Conservation (phyloP, 148 eudicot species). For the Cornus kousa region DNA sequence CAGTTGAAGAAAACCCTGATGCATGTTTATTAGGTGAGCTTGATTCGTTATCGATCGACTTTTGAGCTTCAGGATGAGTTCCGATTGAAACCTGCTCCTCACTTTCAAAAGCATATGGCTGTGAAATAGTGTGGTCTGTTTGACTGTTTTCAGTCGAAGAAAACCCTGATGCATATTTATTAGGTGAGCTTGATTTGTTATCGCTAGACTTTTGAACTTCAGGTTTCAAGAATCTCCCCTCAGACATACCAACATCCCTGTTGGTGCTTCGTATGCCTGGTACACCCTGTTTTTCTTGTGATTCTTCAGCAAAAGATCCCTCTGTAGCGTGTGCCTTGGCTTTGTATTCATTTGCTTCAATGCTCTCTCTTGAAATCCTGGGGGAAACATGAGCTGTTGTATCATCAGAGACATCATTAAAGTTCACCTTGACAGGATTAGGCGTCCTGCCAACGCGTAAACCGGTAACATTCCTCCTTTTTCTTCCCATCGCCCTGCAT, state of each 20-base stretch:
- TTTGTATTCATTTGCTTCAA: conserved; percentile 33
- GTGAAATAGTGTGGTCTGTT: too few species aligned
- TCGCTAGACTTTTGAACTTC: conserved; percentile 23
- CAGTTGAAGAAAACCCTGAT: too few species aligned
- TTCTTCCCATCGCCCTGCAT: conserved; percentile 61
- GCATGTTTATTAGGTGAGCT: too few species aligned
- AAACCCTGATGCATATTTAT: too few species aligned
- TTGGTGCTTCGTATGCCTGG: conserved; percentile 44
- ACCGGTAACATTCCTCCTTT: conserved; percentile 62
- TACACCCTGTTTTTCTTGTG: conserved; percentile 41
- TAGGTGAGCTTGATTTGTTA: too few species aligned
- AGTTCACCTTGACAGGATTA: conserved; percentile 37
- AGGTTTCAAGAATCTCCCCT: conserved; percentile 31
- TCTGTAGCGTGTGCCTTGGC: conserved; percentile 43
- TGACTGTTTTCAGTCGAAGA: too few species aligned
- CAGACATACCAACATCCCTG: conserved; percentile 20
- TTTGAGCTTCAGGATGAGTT: too few species aligned
- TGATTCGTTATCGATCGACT: too few species aligned
- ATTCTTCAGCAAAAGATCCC: conserved; percentile 38
- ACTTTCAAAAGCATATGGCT: too few species aligned
- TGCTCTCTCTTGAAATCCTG: conserved; percentile 32
- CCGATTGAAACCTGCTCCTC: too few species aligned
- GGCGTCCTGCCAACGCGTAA: conserved; percentile 43
- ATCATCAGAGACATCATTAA: conserved; percentile 47
- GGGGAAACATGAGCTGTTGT: conserved; percentile 31